These are phyloP conservation scores for Fusarium austroafricanum DNA, from an alignment of 2,329 filamentous ascomycete species.

Conservation along the genomic window DNA sequence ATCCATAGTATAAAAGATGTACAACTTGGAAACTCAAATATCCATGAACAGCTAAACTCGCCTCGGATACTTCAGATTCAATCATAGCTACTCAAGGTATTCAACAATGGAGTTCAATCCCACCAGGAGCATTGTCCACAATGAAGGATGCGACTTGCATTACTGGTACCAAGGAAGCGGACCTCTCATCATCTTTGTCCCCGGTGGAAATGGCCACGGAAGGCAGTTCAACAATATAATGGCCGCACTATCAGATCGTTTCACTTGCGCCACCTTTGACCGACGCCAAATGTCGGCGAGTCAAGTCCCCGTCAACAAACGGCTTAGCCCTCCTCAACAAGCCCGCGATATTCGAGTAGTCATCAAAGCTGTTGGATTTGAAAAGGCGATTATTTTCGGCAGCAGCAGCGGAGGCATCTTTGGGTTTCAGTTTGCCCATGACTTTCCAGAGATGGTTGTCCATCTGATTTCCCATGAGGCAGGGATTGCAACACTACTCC, in stretches of 20 bases:
- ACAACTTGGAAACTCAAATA: too few relatives aligned
- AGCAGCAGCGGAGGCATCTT: constrained; percentile 12
- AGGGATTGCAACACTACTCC: background rate
- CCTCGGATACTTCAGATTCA: too few relatives aligned
- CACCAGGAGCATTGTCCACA: background rate
- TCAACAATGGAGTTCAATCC: background rate
- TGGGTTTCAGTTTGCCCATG: constrained; percentile 8
- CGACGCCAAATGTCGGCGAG: constrained; percentile 23
- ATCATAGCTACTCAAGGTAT: too few relatives aligned
- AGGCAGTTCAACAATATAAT: constrained; percentile 24
- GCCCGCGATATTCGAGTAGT: constrained; percentile 4
- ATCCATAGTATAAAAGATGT: background rate
- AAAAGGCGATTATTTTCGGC: background rate
- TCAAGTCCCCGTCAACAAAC: constrained; percentile 9
- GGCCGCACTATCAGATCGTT: background rate
- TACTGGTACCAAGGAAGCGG: constrained; percentile 16
- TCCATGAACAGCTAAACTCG: too few relatives aligned
- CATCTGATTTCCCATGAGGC: constrained; percentile 10
- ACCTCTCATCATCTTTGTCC: background rate
- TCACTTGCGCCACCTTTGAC: constrained; percentile 4
- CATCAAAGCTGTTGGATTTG: background rate
- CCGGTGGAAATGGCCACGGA: constrained; percentile 8
- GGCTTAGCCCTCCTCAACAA: background rate
- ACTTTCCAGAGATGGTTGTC: constrained; percentile 9
- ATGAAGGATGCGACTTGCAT: constrained; percentile 13